Evolutionary conservation across 2,329 filamentous ascomycete species (phyloP).

Genomic region (Aspergillus pseudoviridinutans): DNA sequence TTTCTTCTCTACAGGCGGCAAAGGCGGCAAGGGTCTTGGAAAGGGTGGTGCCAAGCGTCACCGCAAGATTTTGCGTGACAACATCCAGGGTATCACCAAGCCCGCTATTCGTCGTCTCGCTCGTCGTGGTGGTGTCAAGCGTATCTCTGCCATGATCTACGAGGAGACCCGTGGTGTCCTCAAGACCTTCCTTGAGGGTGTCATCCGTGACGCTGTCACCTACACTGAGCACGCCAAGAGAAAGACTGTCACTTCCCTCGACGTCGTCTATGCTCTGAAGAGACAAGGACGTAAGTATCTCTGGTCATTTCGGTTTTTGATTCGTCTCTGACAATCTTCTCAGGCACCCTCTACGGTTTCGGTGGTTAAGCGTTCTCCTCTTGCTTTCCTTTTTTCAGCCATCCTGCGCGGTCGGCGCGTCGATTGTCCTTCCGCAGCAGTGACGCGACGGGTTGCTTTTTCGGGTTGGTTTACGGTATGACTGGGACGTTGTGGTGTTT

Average conservation of each 20-base stretch:
- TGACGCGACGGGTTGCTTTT: conserved; percentile 36
- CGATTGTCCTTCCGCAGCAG: conserved; percentile 26
- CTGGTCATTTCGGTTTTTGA: conserved; percentile 2
- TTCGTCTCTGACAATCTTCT: conserved; percentile 16
- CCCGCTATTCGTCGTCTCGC: conserved; percentile 97
- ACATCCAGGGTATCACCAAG: conserved; percentile 99
- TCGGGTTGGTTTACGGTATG: conserved; percentile 41
- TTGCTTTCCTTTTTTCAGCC: conserved; percentile 26
- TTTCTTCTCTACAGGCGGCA: conserved; percentile 62
- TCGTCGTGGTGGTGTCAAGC: conserved; percentile 99
- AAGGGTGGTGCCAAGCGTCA: conserved; percentile 99
- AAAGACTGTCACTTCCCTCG: conserved; percentile 53
- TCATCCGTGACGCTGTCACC: conserved; percentile 75
- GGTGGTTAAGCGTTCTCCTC: conserved; percentile 63
- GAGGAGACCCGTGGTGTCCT: conserved; percentile 78
- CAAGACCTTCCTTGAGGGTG: conserved; percentile 78
- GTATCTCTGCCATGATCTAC: conserved; percentile 96
- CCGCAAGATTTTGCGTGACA: conserved; percentile 98
- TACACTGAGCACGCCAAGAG: conserved; percentile 82
- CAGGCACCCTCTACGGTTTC: conserved; percentile 78
- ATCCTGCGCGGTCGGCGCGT: conserved; percentile 33
- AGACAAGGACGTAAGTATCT: conserved; percentile 52
- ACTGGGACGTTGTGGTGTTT: conserved; percentile 44
- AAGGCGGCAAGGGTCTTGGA: conserved; percentile 95
- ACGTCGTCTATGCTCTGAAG: conserved; percentile 62